Base-by-base conservation (phyloP, 2,329 filamentous ascomycete genomes). In the Westerdykella aurantiaca region DNA sequence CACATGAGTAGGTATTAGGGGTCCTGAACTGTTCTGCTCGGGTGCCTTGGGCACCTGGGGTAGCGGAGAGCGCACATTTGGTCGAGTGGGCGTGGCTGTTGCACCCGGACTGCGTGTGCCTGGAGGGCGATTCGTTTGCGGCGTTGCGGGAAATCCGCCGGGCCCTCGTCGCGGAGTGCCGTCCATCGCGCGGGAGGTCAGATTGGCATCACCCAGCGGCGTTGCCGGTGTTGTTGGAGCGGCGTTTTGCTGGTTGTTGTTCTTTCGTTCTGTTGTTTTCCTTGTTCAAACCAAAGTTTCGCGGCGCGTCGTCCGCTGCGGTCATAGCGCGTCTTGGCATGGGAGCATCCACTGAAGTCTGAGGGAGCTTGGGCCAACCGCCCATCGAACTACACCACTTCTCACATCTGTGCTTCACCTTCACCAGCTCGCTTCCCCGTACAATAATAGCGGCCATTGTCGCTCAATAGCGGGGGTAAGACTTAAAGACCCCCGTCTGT, bases 161-260 rank as follows among this genome's bases (percentile, higher is more conserved):
- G 86, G 88, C 73, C 84, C 81, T 73, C 88, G 76, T 73, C 83
- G 85, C 84, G 87, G 87, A 74, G 86, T 93, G 69, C 76, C 79
- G 79, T 81, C 87, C 88, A 91, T 91, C 71, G 81, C 81, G 85
- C 84, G 55, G 52, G 44, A 56, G 48, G 50, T 51, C 49, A 42
- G 37, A n/a, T 39, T 46, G 39, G 31, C 17, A 39, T 43, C 49
- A 50, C 37, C 45, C 33, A 43, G 46, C 44, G 43, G 55, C 58
- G 62, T 64, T 47, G 47, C 34, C 46, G 34, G 31, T 31, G 42
- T 16, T 35, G 17, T 39, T 25, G n/a, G 31, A 22, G 31, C 42
- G 11, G 25, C 4, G 25, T 9, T 29, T 29, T 29, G 25, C 25
- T 29, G 2, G 22, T 37, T 35, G 33, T 35, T 9, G n/a, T 11